These are phyloP conservation scores for Chaetomium sp. DNA, from an alignment of 2,329 filamentous ascomycete species.

Conservation along the genomic window DNA sequence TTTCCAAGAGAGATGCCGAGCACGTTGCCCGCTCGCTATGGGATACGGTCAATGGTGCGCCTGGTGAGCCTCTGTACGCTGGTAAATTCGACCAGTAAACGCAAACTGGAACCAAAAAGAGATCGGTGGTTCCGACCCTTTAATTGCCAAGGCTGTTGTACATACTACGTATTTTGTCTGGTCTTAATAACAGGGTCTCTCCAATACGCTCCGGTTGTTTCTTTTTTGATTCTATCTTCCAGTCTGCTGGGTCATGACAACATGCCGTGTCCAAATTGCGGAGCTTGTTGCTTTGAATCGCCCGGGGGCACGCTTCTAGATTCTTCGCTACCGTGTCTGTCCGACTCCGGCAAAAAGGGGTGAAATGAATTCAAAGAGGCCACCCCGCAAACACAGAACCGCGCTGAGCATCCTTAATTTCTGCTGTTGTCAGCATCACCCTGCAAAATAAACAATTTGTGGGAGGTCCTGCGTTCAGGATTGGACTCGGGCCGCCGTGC, in stretches of 20 bases:
- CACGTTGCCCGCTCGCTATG: conserved; percentile 38
- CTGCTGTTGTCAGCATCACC: neutral
- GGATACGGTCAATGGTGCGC: conserved; percentile 39
- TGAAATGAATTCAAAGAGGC: neutral
- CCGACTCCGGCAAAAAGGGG: no score
- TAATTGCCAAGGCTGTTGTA: neutral
- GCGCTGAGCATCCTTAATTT: neutral
- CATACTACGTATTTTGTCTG: no score
- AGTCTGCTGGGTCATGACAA: no score
- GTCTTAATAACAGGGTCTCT: no score
- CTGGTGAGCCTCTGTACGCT: conserved; percentile 39
- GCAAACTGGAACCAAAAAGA: neutral
- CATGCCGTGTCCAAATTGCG: no score
- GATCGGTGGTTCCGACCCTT: neutral
- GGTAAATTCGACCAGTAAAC: conserved; percentile 32
- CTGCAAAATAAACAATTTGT: neutral
- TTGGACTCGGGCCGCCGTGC: neutral
- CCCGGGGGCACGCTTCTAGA: no score
- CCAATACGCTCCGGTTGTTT: no score
- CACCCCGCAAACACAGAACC: no score
- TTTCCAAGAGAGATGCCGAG: conserved; percentile 27
- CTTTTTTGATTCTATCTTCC: no score
- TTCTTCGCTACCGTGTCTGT: no score
- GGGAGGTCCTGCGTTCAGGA: neutral
- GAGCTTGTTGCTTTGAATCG: no score